Evolutionary conservation across 371 early-diverging fungal genomes (phyloP).

Genomic region (Mucor lusitanicus): DNA sequence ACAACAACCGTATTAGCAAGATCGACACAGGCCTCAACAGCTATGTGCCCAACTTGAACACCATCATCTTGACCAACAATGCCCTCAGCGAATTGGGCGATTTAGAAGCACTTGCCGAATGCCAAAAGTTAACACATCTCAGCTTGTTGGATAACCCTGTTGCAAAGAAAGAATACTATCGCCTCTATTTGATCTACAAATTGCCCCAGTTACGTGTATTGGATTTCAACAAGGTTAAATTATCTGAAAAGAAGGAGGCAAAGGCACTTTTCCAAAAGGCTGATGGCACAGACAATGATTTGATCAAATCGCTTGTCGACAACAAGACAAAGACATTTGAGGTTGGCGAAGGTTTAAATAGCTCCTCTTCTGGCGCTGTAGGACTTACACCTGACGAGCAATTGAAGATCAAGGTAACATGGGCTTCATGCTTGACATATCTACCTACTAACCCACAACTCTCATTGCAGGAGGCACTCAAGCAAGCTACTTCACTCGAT

Average conservation of each 20-base stretch:
- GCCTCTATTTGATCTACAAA: constrained; percentile 81
- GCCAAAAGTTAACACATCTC: constrained; percentile 62
- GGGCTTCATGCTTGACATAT: background rate
- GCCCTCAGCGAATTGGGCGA: constrained; percentile 80
- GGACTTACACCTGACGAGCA: constrained; percentile 63
- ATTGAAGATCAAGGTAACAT: constrained; percentile 55
- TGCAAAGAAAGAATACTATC: constrained; percentile 73
- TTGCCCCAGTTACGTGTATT: constrained; percentile 79
- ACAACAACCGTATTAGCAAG: constrained; percentile 85
- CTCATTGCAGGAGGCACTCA: constrained; percentile 60
- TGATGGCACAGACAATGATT: constrained; percentile 60
- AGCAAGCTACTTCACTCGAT: constrained; percentile 76
- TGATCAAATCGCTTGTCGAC: constrained; percentile 64
- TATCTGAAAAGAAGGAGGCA: constrained; percentile 78
- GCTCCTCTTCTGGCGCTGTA: constrained; percentile 35
- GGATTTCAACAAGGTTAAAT: constrained; percentile 79
- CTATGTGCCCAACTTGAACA: constrained; percentile 75
- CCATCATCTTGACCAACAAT: constrained; percentile 88
- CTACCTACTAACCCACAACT: background rate
- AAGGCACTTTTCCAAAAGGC: constrained; percentile 65
- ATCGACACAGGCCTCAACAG: constrained; percentile 69
- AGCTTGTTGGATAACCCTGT: constrained; percentile 90
- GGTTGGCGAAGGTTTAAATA: constrained; percentile 72
- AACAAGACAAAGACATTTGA: constrained; percentile 72
- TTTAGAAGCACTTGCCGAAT: constrained; percentile 69